Evolutionary conservation across 129 eudicot genomes (phyloP).

Genomic region (Deinandra increscens): DNA sequence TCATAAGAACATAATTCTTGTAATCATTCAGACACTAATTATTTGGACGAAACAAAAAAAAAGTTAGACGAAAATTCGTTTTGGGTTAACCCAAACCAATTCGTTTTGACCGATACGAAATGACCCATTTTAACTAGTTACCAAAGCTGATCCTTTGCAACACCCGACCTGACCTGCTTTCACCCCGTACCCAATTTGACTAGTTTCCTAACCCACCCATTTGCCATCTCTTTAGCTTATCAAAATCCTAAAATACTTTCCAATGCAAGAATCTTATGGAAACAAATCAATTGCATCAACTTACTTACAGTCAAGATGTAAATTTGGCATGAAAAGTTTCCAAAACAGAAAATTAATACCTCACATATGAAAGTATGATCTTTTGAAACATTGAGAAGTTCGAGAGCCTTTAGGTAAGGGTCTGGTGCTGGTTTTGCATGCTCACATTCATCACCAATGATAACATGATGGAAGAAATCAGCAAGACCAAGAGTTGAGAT

Average conservation of each 20-base stretch:
- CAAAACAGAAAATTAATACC: conserved; percentile 41
- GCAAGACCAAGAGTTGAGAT: conserved; percentile 86
- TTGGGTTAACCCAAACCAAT: neutral
- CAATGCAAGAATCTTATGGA: neutral
- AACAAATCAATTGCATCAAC: neutral
- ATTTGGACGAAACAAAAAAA: neutral
- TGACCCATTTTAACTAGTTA: neutral
- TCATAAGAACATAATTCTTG: neutral
- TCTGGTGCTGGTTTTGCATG: conserved; percentile 90
- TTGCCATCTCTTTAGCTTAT: neutral
- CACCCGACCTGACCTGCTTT: neutral
- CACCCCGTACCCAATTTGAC: neutral
- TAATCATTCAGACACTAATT: neutral
- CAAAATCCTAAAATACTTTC: neutral
- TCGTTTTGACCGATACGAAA: neutral
- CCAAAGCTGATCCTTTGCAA: neutral
- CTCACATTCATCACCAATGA: conserved; percentile 85
- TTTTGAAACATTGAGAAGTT: conserved; percentile 75
- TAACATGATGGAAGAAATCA: conserved; percentile 72
- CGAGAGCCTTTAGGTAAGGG: conserved; percentile 85
- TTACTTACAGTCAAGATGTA: conserved; percentile 4
- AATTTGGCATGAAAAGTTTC: neutral
- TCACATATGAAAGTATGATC: conserved; percentile 85
- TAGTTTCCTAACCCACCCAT: neutral
- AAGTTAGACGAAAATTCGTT: neutral